Evolutionary conservation across 2,329 filamentous ascomycete genomes (phyloP).

Genomic region (Colletotrichum godetiae): DNA sequence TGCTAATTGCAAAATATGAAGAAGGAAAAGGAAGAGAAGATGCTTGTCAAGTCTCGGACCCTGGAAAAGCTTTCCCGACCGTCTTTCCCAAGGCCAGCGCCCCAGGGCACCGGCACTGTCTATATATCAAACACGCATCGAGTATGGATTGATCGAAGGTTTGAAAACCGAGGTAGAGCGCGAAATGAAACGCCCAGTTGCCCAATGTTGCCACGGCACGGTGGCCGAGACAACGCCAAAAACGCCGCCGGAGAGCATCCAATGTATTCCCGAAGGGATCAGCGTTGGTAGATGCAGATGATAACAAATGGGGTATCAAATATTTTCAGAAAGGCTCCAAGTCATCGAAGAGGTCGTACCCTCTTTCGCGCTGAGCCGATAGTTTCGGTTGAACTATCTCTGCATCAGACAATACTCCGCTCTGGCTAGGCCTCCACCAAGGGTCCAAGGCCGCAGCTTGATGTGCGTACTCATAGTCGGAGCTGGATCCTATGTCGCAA

Average conservation of each 20-base stretch:
- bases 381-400: background rate
- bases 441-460: conserved; percentile 1
- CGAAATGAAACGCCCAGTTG: background rate
- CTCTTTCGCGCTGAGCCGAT: conserved; percentile 3
- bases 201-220: background rate
- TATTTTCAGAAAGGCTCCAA: conserved; percentile 39
- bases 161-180: background rate
- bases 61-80: background rate
- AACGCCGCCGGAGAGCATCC: background rate
- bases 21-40: conserved; percentile 3
- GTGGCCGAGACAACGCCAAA: conserved; percentile 3
- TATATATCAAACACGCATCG: background rate
- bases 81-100: background rate
- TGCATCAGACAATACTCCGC: background rate
- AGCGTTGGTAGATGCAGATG: background rate
- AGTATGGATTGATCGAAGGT: background rate
- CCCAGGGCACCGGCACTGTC: background rate
- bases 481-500: conserved; percentile 46
- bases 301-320: conserved; percentile 21
- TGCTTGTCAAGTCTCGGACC: background rate
- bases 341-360: conserved; percentile 31
- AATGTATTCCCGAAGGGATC: background rate
- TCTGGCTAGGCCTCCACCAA: conserved; percentile 18
- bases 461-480: conserved; percentile 2
- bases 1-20: conserved; percentile 6